Percentiles rank a stretch among this genome's conserved stretches.
These are phyloP conservation scores for Jatropha curcas DNA, from an alignment of 345 rosid species.

Conservation along the genomic window DNA sequence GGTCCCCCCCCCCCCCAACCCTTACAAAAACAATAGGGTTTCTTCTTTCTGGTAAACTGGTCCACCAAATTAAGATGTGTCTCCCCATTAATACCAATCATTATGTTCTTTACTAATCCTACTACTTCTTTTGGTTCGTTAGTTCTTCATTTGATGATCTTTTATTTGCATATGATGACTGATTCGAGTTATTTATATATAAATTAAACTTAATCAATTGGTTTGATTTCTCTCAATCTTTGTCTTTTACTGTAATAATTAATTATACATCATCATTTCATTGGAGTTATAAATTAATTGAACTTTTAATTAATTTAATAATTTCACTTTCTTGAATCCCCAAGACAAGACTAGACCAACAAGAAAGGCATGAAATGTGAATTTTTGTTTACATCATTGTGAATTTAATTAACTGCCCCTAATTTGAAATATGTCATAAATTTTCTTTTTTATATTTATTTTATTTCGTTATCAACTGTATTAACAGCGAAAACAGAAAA, in stretches of 20 bases:
- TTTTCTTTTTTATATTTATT: no score
- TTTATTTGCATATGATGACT: background rate
- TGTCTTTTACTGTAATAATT: background rate
- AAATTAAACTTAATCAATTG: background rate
- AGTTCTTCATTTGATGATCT: slow-evolving; percentile 1
- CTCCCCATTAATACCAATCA: slow-evolving; percentile 25
- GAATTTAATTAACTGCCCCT: background rate
- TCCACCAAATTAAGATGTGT: slow-evolving; percentile 25
- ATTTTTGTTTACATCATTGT: background rate
- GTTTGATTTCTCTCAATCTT: background rate
- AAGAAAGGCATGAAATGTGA: background rate
- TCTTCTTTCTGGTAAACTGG: slow-evolving; percentile 19
- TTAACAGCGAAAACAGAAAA: no score
- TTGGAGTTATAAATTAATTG: no score
- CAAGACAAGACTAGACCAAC: background rate
- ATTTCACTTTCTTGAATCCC: background rate
- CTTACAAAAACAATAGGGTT: slow-evolving; percentile 4
- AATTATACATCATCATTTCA: background rate
- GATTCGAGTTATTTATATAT: background rate
- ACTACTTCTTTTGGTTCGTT: slow-evolving; percentile 21
- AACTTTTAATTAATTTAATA: background rate
- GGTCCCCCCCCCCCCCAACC: slow-evolving; percentile 2
- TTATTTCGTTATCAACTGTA: no score
- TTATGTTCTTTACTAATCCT: no score
- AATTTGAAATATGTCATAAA: no score